Conservation (phyloP, 2,329 filamentous ascomycete genomes). For the Grosmannia clavigera region DNA sequence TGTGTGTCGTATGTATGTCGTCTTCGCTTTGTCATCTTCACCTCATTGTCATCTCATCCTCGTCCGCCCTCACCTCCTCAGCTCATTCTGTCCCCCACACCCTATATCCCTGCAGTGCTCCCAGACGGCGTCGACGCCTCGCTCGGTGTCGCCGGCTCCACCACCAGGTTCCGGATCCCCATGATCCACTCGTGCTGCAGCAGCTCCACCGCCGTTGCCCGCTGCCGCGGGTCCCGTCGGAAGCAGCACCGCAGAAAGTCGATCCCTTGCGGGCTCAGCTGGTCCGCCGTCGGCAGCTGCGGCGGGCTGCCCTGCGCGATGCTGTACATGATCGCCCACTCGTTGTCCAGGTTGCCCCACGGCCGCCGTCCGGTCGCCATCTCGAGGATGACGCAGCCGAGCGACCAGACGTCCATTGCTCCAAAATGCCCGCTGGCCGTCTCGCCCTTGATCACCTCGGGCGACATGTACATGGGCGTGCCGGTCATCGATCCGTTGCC, state of each 20-base stretch:
- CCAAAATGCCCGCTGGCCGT: conserved; percentile 67
- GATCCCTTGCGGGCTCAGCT: conserved; percentile 71
- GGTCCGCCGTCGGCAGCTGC: conserved; percentile 66
- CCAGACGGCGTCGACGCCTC: conserved; percentile 27
- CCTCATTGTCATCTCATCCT: not conserved
- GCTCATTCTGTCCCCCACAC: not conserved
- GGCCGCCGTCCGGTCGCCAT: conserved; percentile 93
- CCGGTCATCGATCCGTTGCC: conserved; percentile 84
- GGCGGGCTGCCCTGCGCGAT: conserved; percentile 95
- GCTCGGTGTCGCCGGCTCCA: conserved; percentile 51
- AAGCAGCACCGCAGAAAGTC: conserved; percentile 87
- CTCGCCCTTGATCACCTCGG: conserved; percentile 91
- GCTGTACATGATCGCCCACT: conserved; percentile 99
- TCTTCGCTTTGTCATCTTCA: too few species aligned
- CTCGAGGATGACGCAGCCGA: conserved; percentile 92
- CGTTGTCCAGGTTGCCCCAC: conserved; percentile 93
- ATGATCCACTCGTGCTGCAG: conserved; percentile 89
- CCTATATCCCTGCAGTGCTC: not conserved
- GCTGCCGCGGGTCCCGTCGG: conserved; percentile 63
- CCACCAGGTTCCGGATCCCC: conserved; percentile 50
- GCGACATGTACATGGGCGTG: conserved; percentile 99
- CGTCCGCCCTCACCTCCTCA: not conserved
- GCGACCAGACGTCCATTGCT: conserved; percentile 88
- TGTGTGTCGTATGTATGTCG: not conserved
- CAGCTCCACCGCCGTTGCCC: conserved; percentile 75